A percentile compares a stretch with the other conserved stretches of the same genome.
Evolutionary conservation across 2,329 filamentous ascomycete species (phyloP).

Genomic region (Alternaria novae-zelandiae): DNA sequence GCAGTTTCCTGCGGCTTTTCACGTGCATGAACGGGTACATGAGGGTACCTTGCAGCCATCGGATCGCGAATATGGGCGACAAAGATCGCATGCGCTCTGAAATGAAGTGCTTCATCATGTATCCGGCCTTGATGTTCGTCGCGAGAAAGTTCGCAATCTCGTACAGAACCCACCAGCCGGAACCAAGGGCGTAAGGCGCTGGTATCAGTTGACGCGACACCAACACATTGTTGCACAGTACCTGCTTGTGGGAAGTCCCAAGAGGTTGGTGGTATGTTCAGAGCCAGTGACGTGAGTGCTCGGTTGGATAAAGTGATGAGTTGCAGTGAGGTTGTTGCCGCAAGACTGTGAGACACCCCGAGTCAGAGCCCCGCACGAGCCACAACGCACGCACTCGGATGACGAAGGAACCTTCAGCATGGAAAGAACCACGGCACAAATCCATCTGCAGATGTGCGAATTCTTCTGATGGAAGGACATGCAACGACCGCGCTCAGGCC

Average conservation of each 20-base stretch:
- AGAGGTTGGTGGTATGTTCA: not conserved
- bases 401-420: not conserved
- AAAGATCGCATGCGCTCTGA: not conserved
- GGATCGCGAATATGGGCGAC: not conserved
- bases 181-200: not conserved
- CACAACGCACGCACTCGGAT: not conserved
- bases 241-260: not conserved
- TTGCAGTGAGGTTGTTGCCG: not conserved
- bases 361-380: conserved; percentile 5
- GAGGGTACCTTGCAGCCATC: not conserved
- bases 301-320: conserved; percentile 6
- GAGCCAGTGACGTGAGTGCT: not conserved
- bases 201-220: not conserved
- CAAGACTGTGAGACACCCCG: conserved; percentile 10
- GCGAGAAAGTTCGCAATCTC: not conserved
- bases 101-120: not conserved
- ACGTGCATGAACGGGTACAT: conserved; percentile 1
- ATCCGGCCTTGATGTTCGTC: not conserved
- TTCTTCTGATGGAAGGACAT: not conserved
- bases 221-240: not conserved
- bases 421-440: not conserved
- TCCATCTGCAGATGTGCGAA: not conserved
- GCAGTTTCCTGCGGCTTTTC: not conserved
- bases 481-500: not conserved
- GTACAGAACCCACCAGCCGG: not conserved